Evolutionary conservation across 2,329 filamentous ascomycete species (phyloP).

Genomic region (Trichoderma sp.): DNA sequence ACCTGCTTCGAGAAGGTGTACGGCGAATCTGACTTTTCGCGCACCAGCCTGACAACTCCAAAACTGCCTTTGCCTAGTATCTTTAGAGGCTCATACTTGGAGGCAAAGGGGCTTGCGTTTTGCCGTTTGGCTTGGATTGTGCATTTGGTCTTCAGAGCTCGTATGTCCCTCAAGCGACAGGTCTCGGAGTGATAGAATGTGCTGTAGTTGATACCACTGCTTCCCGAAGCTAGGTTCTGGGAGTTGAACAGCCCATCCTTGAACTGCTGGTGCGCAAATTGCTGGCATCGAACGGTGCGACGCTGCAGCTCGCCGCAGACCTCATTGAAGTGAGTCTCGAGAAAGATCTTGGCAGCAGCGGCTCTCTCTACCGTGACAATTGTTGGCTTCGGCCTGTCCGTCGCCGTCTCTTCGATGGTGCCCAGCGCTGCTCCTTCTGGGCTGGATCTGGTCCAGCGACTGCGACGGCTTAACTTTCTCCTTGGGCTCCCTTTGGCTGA

Average conservation of each 20-base stretch:
- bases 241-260: slow-evolving; percentile 58
- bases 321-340: slow-evolving; percentile 84
- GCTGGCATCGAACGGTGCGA: slow-evolving; percentile 39
- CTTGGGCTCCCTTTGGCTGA: slow-evolving; percentile 33
- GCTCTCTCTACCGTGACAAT: slow-evolving; percentile 71
- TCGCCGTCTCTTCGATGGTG: slow-evolving; percentile 42
- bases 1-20: slow-evolving; percentile 54
- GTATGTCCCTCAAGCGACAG: slow-evolving; percentile 71
- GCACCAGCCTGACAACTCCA: slow-evolving; percentile 84
- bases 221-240: slow-evolving; percentile 55
- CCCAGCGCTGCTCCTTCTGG: slow-evolving; percentile 41
- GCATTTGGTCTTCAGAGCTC: slow-evolving; percentile 68
- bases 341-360: slow-evolving; percentile 79
- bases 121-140: slow-evolving; percentile 31
- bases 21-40: slow-evolving; percentile 55
- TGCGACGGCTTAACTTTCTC: slow-evolving; percentile 38
- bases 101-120: slow-evolving; percentile 29
- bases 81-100: slow-evolving; percentile 74
- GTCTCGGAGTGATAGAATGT: slow-evolving; percentile 70
- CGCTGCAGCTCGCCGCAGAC: slow-evolving; percentile 54
- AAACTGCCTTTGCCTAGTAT: slow-evolving; percentile 93
- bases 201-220: slow-evolving; percentile 56
- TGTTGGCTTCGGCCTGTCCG: slow-evolving; percentile 39
- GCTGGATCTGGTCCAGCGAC: slow-evolving; percentile 43
- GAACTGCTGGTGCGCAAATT: slow-evolving; percentile 41